Percentiles rank a stretch among this genome's conserved stretches.
phyloP scores from a whole-genome alignment of 75 land plant species.

The Picea sitchensis region DNA sequence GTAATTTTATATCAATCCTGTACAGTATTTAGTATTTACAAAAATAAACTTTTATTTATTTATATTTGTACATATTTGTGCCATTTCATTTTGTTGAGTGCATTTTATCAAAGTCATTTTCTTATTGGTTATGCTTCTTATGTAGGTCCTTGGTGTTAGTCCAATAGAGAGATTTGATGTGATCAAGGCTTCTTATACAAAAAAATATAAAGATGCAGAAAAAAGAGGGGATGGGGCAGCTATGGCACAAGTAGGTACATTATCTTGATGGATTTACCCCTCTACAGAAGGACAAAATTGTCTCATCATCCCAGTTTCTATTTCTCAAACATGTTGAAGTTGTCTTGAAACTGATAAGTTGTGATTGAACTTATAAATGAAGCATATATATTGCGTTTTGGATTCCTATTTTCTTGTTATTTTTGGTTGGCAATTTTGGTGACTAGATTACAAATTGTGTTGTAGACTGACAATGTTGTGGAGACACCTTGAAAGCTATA shows the following conservation, averaged over 20 bases:
- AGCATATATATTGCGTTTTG: too few relatives aligned
- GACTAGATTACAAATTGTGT: too few relatives aligned
- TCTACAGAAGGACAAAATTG: too few relatives aligned
- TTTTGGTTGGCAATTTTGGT: too few relatives aligned
- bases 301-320: too few relatives aligned
- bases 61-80: background rate
- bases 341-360: too few relatives aligned
- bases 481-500: too few relatives aligned
- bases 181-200: conserved; percentile 63
- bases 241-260: conserved; percentile 54
- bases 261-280: background rate
- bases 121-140: conserved; percentile 3
- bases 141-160: conserved; percentile 82
- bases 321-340: too few relatives aligned
- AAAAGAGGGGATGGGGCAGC: conserved; percentile 79
- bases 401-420: too few relatives aligned
- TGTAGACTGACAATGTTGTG: too few relatives aligned
- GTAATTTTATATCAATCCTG: background rate
- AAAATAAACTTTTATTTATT: background rate
- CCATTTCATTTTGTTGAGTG: background rate
- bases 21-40: conserved; percentile 3
- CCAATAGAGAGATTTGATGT: conserved; percentile 81
- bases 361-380: too few relatives aligned
- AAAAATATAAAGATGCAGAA: conserved; percentile 81
- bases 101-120: background rate